Evolutionary conservation across 495 filamentous ascomycete genomes (phyloP), one percentile per base, ranked within the genome.

Genomic region (Aeminium ludgeri): DNA sequence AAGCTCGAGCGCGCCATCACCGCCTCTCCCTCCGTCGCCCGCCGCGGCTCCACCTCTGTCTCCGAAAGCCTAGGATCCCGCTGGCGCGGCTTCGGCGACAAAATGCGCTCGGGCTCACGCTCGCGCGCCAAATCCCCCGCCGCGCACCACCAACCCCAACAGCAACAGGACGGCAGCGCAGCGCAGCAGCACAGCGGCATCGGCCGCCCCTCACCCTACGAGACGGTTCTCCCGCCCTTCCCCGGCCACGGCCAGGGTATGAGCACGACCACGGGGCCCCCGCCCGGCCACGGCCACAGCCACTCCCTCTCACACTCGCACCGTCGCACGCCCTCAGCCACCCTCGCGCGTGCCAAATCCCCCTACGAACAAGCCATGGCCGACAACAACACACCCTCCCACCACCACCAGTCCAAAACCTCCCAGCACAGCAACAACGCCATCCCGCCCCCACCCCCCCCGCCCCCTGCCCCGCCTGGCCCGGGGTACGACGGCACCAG

Each of bases 31-130:
- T 32, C 23, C 32, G n/a, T 25, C 10, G 54, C 59, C 27, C 57
- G 59, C 15, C 57, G 59, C 35, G 54, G 58, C 15, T 52, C 57
- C 7, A 53, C 53, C 35, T 59, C 55, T 37, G 51, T 62, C 10
- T 57, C 52, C 50, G 59, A 59, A 23, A 55, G 49, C 38, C 46
- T 64, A n/a, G 59, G 59, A 20, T 46, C 50, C 34, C 57, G 51
- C 6, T 55, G 60, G 39, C 50, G 57, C 17, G 45, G 50, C 25
- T 55, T 61, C 4, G 46, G 52, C 6, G 60, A 62, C 10, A 48
- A 55, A 10, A 63, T 63, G 54, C 54, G 60, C 15, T 55, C 51
- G 48, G 59, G 49, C 16, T 58, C 54, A 33, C 59, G 57, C 44
- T 52, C 46, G 3, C 55, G 57, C 5, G 46, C 45, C 29, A 63